A percentile compares a stretch with the other conserved stretches of the same genome.
Evolutionary conservation across 2,329 filamentous ascomycete species (phyloP).

Genomic region (Helicocarpus griseus): DNA sequence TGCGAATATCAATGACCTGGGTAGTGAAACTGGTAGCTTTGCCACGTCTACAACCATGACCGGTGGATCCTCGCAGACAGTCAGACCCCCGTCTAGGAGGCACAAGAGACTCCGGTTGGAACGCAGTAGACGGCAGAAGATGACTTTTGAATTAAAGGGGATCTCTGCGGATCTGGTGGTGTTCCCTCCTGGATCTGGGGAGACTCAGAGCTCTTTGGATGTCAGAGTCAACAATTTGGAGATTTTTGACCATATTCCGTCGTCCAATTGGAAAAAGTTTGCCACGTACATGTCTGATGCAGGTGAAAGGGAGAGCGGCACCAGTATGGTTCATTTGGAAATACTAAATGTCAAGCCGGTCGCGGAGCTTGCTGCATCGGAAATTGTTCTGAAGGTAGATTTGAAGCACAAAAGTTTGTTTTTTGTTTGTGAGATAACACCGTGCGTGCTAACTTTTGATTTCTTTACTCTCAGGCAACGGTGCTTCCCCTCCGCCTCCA

Average conservation of each 20-base stretch:
- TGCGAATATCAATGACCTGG: constrained; percentile 72
- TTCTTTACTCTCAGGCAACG: constrained; percentile 41
- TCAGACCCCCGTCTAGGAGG: constrained; percentile 26
- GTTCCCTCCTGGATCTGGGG: constrained; percentile 65
- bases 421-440: neutral
- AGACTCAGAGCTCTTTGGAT: constrained; percentile 82
- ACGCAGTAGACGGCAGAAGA: constrained; percentile 85
- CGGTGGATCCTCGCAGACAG: constrained; percentile 27
- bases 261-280: constrained; percentile 98
- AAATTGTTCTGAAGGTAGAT: constrained; percentile 67
- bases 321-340: constrained; percentile 84
- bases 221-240: constrained; percentile 74
- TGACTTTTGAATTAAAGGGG: constrained; percentile 84
- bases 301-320: constrained; percentile 74
- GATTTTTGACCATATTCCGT: constrained; percentile 86
- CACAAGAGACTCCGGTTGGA: constrained; percentile 61
- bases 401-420: neutral
- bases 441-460: constrained; percentile 11
- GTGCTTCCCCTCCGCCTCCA: constrained; percentile 81
- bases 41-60: constrained; percentile 57
- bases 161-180: constrained; percentile 72
- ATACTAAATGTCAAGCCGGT: constrained; percentile 81
- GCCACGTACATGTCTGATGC: constrained; percentile 84
- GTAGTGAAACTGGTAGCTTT: constrained; percentile 82
- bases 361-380: constrained; percentile 72